These are phyloP conservation scores for Parascedosporium putredinis DNA, from an alignment of 2,329 filamentous ascomycete genomes.

Conservation along the genomic window DNA sequence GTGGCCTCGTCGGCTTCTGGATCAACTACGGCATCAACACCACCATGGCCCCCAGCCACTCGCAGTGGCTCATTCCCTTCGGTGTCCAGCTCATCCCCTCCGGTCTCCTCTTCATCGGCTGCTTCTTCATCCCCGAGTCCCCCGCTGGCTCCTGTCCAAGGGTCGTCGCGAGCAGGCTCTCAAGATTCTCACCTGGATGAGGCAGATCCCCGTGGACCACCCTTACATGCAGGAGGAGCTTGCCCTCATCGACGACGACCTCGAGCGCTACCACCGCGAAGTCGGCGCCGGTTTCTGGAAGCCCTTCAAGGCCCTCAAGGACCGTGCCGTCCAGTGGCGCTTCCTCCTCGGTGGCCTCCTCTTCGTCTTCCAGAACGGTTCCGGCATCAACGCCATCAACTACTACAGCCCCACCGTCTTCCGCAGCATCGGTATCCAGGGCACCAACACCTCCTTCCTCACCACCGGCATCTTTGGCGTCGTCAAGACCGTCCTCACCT, in stretches of 20 bases:
- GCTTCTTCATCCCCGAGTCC: constrained; percentile 55
- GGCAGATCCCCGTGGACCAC: constrained; percentile 3
- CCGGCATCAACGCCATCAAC: constrained; percentile 69
- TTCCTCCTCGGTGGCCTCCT: constrained; percentile 24
- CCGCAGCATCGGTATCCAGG: constrained; percentile 36
- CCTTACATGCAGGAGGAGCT: constrained; percentile 6
- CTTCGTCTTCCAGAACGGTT: constrained; percentile 67
- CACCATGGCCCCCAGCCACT: constrained; percentile 21
- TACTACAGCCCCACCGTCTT: constrained; percentile 60
- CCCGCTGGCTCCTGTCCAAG: constrained; percentile 41
- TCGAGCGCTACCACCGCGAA: constrained; percentile 5
- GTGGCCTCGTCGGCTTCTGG: constrained; percentile 55
- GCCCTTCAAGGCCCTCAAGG: constrained; percentile 3
- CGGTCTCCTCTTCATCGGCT: constrained; percentile 48
- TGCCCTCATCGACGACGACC: constrained; percentile 1
- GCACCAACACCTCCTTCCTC: constrained; percentile 33
- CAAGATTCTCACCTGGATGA: constrained; percentile 5
- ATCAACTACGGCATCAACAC: constrained; percentile 53
- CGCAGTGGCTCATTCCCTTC: constrained; percentile 54
- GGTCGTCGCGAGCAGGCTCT: constrained; percentile 4
- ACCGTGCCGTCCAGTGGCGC: neutral
- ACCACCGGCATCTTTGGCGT: constrained; percentile 71
- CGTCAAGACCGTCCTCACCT: constrained; percentile 55
- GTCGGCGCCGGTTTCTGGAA: constrained; percentile 5
- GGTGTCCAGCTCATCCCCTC: constrained; percentile 34